Evolutionary conservation across 805 yeast species (phyloP), one percentile per base, ranked within the genome.

Genomic region (Wickerhamomyces mucosus): DNA sequence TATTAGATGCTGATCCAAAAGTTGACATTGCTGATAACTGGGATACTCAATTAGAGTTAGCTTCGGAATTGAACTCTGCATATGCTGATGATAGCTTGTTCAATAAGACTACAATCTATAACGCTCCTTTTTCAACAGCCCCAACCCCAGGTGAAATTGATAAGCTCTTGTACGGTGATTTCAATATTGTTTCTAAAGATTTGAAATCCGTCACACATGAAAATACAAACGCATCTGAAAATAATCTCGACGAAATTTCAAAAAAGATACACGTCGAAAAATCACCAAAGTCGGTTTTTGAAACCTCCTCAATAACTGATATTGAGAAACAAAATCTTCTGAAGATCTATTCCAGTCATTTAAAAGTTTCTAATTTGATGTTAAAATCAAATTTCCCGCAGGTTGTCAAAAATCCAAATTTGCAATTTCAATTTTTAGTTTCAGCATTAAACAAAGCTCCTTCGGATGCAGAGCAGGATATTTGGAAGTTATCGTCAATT

Each of bases 1-100:
- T 58, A 39, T 53, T 61, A 26, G 68, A 64, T 38, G 59, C 51
- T 5, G 58, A 59, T 18, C 67, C 75, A 1, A 50, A 61, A 18
- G 56, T 74, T 26, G 69, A 74, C 1, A 61, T 63, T 1, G 64
- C 78, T 6, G 61, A 62, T 20, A 69, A 76, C 40, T 82, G 94
- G 89, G 60, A 70, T 16, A 59, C 66, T 11, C 89, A 80, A 45
- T 49, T 80, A 29, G 67, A 65, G 28, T 45, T 78, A n/a, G 65
- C 77, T 6, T 64, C 40, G 10, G 40, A 39, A 2, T 34, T 31
- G 14, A 42, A 45, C 19, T 44, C 54, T 14, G 49, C 40, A 1
- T 46, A 45, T 32, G 41, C 43, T 26, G 24, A 30, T 17, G 33
- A 35, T 16, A 24, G 25, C 7, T 20, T 44, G 32, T 21, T 7